A percentile compares a stretch with the other conserved stretches of the same genome.
phyloP scores from a whole-genome alignment of 257 asterid species.

The Voacanga thouarsii region DNA sequence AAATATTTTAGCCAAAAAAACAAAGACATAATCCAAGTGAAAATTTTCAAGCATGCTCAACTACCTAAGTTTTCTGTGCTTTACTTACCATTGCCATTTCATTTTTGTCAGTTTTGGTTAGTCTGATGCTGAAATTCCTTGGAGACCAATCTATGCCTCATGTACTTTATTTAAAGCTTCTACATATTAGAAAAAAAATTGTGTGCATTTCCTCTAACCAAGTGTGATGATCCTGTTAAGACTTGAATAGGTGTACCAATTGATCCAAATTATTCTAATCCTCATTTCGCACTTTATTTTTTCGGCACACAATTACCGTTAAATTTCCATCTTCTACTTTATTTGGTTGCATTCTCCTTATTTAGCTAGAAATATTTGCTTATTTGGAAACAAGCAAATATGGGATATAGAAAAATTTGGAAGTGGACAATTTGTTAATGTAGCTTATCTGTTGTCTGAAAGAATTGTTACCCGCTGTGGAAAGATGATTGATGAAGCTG shows the following conservation, averaged over 20 bases:
- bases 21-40: background rate
- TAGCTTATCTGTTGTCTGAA: background rate
- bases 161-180: background rate
- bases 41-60: background rate
- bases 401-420: background rate
- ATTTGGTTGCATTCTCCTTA: no score
- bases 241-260: background rate
- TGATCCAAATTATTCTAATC: background rate
- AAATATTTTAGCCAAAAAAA: no score
- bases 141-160: background rate
- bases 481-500: background rate
- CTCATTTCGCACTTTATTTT: background rate
- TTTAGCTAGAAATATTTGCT: background rate
- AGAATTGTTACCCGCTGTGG: background rate
- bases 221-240: no score
- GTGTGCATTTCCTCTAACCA: background rate
- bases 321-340: background rate
- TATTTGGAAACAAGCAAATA: background rate
- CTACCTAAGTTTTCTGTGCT: background rate
- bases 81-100: background rate
- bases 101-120: no score
- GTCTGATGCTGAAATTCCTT: background rate
- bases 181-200: no score
- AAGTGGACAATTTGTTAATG: background rate
- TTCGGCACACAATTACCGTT: background rate